Percentiles rank a stretch among this genome's conserved stretches.
Conservation (phyloP, 192 early-diverging fungal species). For the Backusella liffmaniae region DNA sequence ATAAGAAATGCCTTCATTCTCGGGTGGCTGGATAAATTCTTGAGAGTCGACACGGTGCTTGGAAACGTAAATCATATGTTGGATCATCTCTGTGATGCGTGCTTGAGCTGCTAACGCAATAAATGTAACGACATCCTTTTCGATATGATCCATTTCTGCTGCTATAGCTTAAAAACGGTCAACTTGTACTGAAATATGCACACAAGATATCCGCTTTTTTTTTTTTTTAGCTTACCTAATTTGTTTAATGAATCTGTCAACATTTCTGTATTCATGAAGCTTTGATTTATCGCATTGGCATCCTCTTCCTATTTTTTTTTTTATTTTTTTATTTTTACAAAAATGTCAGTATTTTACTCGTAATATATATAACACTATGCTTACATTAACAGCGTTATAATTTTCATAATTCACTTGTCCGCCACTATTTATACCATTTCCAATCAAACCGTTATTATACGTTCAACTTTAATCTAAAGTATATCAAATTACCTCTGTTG, state of each 20-base stretch:
- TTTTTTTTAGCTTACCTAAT: slow-evolving; percentile 40
- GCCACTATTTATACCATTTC: background rate
- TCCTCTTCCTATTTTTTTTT: slow-evolving; percentile 9
- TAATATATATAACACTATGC: background rate
- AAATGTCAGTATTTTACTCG: background rate
- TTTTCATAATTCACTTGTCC: slow-evolving; percentile 6
- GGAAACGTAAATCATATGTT: slow-evolving; percentile 67
- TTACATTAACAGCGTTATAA: background rate
- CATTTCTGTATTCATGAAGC: slow-evolving; percentile 45
- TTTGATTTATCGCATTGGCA: slow-evolving; percentile 23
- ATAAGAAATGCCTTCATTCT: slow-evolving; percentile 58
- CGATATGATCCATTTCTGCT: slow-evolving; percentile 41
- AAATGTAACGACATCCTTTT: slow-evolving; percentile 58
- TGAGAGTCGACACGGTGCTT: slow-evolving; percentile 70
- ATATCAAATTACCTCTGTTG: background rate
- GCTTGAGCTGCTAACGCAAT: slow-evolving; percentile 70
- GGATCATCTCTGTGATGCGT: slow-evolving; percentile 57
- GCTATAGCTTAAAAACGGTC: background rate
- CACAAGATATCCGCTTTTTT: too few relatives aligned
- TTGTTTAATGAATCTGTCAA: slow-evolving; percentile 36
- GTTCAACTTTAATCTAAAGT: background rate
- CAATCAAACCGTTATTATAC: background rate
- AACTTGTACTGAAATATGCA: background rate
- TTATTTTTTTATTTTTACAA: background rate
- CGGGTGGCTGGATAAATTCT: slow-evolving; percentile 58